Base-by-base conservation (phyloP, 768 basidiomycete species). In the Kwoniella europaea region DNA sequence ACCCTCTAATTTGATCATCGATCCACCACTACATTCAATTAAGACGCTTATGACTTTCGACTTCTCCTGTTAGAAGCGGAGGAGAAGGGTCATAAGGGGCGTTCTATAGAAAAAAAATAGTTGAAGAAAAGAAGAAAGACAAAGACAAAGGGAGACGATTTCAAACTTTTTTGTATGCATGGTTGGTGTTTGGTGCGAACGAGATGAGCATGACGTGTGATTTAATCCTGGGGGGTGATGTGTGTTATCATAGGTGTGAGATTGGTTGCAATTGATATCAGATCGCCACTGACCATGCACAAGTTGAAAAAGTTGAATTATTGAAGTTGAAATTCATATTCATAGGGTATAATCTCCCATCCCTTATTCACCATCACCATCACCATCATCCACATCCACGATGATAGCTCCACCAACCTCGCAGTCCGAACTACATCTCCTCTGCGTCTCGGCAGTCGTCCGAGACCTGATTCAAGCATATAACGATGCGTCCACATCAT, bases 381-480 rank as follows among this genome's bases (percentile, higher is more conserved):
- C 53, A 52, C 9, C 24, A 9, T 18, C 56, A 55, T 22, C 27
- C 42, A 24, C 41, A 52, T 43, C 10, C 16, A 76, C 29, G 18
- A 82, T 83, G 81, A 77, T 82, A 59, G 78, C 76, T 3, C 76
- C 79, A 22, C 76, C 76, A 9, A 74, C 81, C 10, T 94, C 93
- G 0, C 94, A 98, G 84, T 91, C 94, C 6, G 97, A 98, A 84
- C 87, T 88, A 46, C 88, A 98, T 56, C 87, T 99, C 41, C 90
- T 94, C 65, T 92, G 93, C 65, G 96, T 94, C 13, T 93, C 95
- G 3, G 92, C 93, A 24, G 97, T 99, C 76, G 97, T 97, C 22
- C 89, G 92, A 74, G 93, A 95, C 80, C 88, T 99, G 73, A 94
- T 98, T 80, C 90, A 70, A 35, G 66, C 68, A 9, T 74, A 80